Evolutionary conservation across 2,329 filamentous ascomycete species (phyloP).

Genomic region (Trichoderma atrobrunneum): DNA sequence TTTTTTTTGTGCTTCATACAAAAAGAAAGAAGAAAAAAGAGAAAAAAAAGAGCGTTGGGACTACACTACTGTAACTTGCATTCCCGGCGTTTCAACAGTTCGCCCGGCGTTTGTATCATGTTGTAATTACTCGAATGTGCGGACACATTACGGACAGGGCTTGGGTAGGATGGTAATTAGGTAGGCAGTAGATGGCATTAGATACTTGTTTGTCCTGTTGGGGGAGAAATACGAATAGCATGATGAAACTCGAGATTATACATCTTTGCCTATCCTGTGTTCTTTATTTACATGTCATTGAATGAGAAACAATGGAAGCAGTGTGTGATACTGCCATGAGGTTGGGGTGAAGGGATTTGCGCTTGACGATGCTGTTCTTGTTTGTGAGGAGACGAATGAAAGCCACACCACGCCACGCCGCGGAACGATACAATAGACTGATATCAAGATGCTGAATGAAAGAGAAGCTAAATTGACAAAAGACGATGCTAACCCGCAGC

Average conservation of each 20-base stretch:
- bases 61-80: constrained; percentile 6
- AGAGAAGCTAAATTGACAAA: not conserved
- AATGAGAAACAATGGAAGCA: not conserved
- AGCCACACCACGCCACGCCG: not conserved
- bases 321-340: not conserved
- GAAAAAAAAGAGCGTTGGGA: not conserved
- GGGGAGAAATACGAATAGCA: not conserved
- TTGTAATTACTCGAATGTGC: constrained; percentile 3
- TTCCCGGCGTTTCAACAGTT: not conserved
- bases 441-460: not conserved
- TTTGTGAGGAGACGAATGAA: not conserved
- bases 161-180: not conserved
- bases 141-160: not conserved
- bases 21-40: not conserved
- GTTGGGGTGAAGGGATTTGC: not conserved
- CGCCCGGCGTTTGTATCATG: constrained; percentile 6
- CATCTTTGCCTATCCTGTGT: not conserved
- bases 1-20: not conserved
- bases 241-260: not conserved
- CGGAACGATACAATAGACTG: not conserved
- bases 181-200: not conserved
- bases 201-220: not conserved
- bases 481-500: constrained; percentile 52
- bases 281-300: not conserved
- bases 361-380: not conserved